Evolutionary conservation across 116 monocot species (phyloP), one percentile per base, ranked within the genome.

Genomic region (Posidonia oceanica): DNA sequence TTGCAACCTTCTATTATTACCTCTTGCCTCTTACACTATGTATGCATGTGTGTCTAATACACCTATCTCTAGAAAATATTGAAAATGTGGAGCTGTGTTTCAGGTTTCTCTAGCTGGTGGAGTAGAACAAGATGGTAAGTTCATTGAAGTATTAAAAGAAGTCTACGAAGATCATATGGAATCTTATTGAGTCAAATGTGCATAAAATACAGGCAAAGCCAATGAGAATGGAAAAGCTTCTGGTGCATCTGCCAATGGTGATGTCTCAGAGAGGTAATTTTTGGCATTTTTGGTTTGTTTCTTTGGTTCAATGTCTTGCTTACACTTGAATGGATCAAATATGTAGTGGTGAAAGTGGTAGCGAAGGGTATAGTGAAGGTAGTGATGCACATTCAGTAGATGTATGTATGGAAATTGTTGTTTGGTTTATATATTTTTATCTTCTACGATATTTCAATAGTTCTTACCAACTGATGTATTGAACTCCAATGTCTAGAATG

Each of bases 201-300:
- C 3, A 0, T 7, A 82, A 74, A 75, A 82, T 72, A 82, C 80
- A 80, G 85, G 85, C 16, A 87, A 85, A 74, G 78, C 53, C 60
- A 87, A 71, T 80, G 90, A 81, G 22, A 77, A 41, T 42, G 75
- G 81, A 39, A 94, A 83, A 79, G 72, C 78, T 44, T 84, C 88
- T 39, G 83, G 84, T 42, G 81, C 76, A 76, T 91, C 87, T 72
- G 76, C 71, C n/a, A 90, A 94, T 82, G 89, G 83, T 38, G 76
- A 54, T 54, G 63, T 72, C 48, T 85, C 89, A 21, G 85, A 81
- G 59, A 94, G 94, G 90, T 89, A 72, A 38, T 10, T 51, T 15
- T n/a, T 39, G 51, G 57, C 67, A 22, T 8, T n/a, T 39, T 52
- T 21, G 38, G 54, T n/a, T 16, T 16, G 23, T 40, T 37, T 2